phyloP scores from a whole-genome alignment of 306 rosid species.

The Delonix regia region DNA sequence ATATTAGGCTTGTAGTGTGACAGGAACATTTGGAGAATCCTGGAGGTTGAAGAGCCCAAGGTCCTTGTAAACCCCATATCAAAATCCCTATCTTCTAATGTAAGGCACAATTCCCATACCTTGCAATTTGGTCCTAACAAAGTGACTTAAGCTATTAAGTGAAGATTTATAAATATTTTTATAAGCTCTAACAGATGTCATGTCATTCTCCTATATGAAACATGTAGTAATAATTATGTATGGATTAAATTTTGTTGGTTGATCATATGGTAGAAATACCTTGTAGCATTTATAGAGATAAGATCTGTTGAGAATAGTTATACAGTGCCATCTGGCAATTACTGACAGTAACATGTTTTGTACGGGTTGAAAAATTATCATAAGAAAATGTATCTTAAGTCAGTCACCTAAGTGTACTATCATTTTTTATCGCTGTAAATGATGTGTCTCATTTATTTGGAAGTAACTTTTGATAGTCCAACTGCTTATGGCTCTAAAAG shows the following conservation, averaged over 20 bases:
- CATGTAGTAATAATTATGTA: conserved; percentile 13
- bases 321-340: not conserved
- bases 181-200: not conserved
- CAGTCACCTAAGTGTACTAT: conserved; percentile 6
- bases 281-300: conserved; percentile 1
- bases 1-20: not conserved
- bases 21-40: no score
- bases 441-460: not conserved
- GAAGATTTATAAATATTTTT: not conserved
- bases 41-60: no score
- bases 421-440: not conserved
- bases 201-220: conserved; percentile 14
- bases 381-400: not conserved
- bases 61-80: no score
- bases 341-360: conserved; percentile 15
- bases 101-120: no score
- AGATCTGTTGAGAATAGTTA: not conserved
- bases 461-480: not conserved
- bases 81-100: no score
- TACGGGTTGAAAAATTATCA: conserved; percentile 9
- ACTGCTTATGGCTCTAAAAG: not conserved
- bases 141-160: not conserved
- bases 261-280: not conserved
- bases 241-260: conserved; percentile 15
- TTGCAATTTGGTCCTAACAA: not conserved